These are phyloP conservation scores for Penicillium expansum DNA, from an alignment of 2,329 filamentous ascomycete genomes.

Conservation along the genomic window DNA sequence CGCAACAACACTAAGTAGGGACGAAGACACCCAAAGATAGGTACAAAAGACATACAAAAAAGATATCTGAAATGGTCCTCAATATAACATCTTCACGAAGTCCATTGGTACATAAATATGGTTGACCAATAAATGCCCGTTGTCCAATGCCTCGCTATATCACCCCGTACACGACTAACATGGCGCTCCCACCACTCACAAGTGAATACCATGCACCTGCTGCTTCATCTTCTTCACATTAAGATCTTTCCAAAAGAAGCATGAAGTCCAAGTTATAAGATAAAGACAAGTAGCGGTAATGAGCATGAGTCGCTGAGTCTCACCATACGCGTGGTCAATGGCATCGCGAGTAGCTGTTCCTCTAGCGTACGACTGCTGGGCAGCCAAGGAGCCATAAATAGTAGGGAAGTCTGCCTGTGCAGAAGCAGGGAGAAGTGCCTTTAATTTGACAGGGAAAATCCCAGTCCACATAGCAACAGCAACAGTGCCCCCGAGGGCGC, in stretches of 20 bases:
- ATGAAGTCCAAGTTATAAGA: background rate
- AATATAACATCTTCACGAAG: background rate
- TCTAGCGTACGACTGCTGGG: too few relatives aligned
- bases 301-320: too few relatives aligned
- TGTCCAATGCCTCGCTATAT: background rate
- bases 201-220: background rate
- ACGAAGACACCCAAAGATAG: too few relatives aligned
- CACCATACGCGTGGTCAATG: too few relatives aligned
- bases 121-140: background rate
- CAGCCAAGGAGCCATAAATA: too few relatives aligned
- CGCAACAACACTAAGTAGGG: too few relatives aligned
- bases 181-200: background rate
- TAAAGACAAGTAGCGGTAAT: background rate
- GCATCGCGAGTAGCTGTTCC: too few relatives aligned
- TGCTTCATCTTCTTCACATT: background rate
- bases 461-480: too few relatives aligned
- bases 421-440: too few relatives aligned
- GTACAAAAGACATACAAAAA: background rate
- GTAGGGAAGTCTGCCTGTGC: too few relatives aligned
- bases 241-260: background rate
- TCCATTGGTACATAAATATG: background rate
- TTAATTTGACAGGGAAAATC: too few relatives aligned
- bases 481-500: too few relatives aligned
- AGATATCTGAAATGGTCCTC: background rate
- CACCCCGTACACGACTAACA: background rate